phyloP scores from a whole-genome alignment of 495 filamentous ascomycete species.

The Tricharina praecox region DNA sequence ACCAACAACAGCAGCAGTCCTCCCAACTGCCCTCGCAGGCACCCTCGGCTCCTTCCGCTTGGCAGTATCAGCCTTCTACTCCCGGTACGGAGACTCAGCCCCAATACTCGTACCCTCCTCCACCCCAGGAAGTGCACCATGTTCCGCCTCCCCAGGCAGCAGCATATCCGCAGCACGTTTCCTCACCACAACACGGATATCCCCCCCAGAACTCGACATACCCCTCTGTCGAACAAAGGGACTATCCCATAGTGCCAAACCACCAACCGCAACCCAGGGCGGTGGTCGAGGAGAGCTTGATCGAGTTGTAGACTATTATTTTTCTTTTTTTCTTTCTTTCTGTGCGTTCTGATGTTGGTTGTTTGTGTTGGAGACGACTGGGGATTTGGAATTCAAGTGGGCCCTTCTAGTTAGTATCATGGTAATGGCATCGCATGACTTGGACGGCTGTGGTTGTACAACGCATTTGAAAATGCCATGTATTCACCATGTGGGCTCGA shows the following conservation, averaged over 20 bases:
- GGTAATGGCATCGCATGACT: no score
- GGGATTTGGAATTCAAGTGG: no score
- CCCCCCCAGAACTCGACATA: background rate
- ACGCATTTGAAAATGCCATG: no score
- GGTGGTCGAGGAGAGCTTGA: constrained; percentile 76
- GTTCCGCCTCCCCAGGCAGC: constrained; percentile 28
- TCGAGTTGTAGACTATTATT: constrained; percentile 45
- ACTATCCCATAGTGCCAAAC: constrained; percentile 19
- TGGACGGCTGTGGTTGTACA: no score
- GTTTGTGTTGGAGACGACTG: no score
- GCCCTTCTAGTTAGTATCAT: no score
- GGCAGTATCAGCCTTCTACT: background rate
- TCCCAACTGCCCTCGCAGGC: background rate
- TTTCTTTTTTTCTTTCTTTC: background rate
- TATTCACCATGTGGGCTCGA: no score
- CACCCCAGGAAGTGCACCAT: constrained; percentile 38
- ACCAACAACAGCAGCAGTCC: no score
- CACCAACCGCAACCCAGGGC: constrained; percentile 35
- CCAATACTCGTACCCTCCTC: constrained; percentile 43
- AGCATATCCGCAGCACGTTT: constrained; percentile 2
- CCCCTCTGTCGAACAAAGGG: background rate
- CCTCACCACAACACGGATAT: background rate
- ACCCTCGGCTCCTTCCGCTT: constrained; percentile 15
- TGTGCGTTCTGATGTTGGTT: no score
- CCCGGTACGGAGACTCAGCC: constrained; percentile 13